Conservation (phyloP, 352 stramenopile species). For the Globisporangium camurandrum region DNA sequence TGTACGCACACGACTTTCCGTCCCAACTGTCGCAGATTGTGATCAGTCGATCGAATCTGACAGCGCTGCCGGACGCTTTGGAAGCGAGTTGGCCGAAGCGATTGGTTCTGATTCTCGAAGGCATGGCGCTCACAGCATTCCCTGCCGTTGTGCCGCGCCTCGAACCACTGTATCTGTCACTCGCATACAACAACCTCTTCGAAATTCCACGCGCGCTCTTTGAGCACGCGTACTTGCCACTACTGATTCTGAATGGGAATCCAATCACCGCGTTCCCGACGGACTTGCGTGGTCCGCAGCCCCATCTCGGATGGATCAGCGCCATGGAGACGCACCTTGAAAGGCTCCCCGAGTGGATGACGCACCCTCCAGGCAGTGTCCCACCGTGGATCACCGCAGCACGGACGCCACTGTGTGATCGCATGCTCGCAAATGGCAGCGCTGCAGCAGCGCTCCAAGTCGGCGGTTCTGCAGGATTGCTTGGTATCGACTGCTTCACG, state of each 20-base stretch:
- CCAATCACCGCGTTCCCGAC: constrained; percentile 3
- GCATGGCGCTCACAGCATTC: background rate
- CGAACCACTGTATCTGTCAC: constrained; percentile 1
- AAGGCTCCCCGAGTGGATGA: background rate
- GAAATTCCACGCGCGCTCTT: constrained; percentile 1
- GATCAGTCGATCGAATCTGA: constrained; percentile 6
- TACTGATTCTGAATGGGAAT: constrained; percentile 12
- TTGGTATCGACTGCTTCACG: constrained; percentile 2
- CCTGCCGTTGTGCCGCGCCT: background rate
- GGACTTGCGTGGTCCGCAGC: background rate
- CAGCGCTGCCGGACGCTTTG: constrained; percentile 1
- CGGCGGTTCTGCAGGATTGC: background rate
- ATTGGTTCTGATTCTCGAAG: constrained; percentile 1
- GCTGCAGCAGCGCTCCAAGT: background rate
- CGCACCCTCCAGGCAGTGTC: background rate
- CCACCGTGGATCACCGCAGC: background rate
- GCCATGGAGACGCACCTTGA: background rate
- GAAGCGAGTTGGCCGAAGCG: constrained; percentile 4
- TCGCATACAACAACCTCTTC: constrained; percentile 2
- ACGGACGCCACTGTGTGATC: constrained; percentile 3
- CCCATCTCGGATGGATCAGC: background rate
- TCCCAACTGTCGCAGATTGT: background rate
- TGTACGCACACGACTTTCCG: constrained; percentile 10
- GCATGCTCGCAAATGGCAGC: background rate
- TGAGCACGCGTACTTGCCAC: background rate